Percentiles rank a stretch among this genome's conserved stretches.
phyloP scores from a whole-genome alignment of 768 basidiomycete genomes.

The Sarcodon aspratus region DNA sequence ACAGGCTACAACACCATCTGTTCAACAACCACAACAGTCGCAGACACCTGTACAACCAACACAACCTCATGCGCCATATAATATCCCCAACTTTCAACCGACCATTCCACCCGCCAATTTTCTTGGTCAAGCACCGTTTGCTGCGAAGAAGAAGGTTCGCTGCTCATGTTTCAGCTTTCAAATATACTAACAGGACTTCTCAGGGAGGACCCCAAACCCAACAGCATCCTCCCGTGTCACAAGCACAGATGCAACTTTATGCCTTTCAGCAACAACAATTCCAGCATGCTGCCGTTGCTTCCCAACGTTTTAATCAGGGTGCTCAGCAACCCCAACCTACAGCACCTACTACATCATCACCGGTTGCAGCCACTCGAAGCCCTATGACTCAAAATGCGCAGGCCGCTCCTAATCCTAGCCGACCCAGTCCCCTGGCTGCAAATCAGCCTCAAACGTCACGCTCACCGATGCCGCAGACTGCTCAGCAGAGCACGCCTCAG shows the following conservation, averaged over 20 bases:
- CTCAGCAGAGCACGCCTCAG: constrained; percentile 7
- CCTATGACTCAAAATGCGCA: neutral
- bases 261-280: neutral
- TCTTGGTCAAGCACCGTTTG: neutral
- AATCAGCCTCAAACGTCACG: constrained; percentile 9
- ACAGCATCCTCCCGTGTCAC: neutral
- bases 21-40: constrained; percentile 14
- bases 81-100: neutral
- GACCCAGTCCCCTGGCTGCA: constrained; percentile 4
- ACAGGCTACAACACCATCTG: constrained; percentile 6
- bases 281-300: neutral
- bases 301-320: neutral
- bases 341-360: neutral
- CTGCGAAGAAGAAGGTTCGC: neutral
- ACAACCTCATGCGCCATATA: constrained; percentile 6
- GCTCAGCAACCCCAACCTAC: neutral
- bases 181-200: neutral
- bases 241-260: neutral
- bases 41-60: constrained; percentile 9
- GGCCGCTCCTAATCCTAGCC: constrained; percentile 8
- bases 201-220: neutral
- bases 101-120: neutral
- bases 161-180: neutral
- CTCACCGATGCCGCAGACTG: constrained; percentile 8
- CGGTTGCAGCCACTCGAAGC: neutral